Conservation (phyloP, 495 filamentous ascomycete species). For the Bryoglossum gracile region DNA sequence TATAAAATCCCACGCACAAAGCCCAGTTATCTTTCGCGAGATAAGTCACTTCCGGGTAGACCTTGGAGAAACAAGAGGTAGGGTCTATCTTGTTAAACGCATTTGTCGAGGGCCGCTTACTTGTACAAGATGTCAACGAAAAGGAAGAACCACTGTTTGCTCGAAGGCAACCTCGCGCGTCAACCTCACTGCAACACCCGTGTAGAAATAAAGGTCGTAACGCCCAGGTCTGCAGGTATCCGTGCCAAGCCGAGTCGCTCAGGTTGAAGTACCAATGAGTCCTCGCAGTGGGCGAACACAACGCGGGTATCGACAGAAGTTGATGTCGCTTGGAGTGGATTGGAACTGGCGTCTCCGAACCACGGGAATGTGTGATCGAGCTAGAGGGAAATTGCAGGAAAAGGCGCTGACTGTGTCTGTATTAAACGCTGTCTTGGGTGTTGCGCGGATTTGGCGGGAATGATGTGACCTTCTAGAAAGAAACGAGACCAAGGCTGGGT, state of each 20-base stretch:
- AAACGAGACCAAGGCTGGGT: conserved; percentile 9
- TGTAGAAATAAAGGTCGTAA: conserved; percentile 21
- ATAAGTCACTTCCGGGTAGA: not conserved
- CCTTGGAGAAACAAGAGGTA: conserved; percentile 2
- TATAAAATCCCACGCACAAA: not conserved
- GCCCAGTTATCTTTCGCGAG: not conserved
- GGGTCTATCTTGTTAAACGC: conserved; percentile 14
- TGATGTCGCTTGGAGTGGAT: conserved; percentile 18
- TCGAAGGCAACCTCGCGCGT: not conserved
- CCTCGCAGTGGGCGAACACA: conserved; percentile 1
- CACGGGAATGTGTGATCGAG: conserved; percentile 9
- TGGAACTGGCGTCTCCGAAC: conserved; percentile 15
- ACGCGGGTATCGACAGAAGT: conserved; percentile 17
- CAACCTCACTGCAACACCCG: conserved; percentile 6
- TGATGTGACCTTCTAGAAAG: conserved; percentile 14
- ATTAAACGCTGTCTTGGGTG: not conserved
- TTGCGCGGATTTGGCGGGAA: conserved; percentile 4
- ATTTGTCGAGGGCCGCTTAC: conserved; percentile 12
- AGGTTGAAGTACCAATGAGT: conserved; percentile 12
- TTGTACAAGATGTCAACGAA: conserved; percentile 13
- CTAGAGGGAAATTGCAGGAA: conserved; percentile 3
- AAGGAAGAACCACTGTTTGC: conserved; percentile 14
- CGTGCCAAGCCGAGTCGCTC: conserved; percentile 16
- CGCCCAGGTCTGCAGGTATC: conserved; percentile 21
- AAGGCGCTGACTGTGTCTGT: not conserved